Base-by-base conservation (phyloP, 345 rosid species). In the Atalantia buxifolia region DNA sequence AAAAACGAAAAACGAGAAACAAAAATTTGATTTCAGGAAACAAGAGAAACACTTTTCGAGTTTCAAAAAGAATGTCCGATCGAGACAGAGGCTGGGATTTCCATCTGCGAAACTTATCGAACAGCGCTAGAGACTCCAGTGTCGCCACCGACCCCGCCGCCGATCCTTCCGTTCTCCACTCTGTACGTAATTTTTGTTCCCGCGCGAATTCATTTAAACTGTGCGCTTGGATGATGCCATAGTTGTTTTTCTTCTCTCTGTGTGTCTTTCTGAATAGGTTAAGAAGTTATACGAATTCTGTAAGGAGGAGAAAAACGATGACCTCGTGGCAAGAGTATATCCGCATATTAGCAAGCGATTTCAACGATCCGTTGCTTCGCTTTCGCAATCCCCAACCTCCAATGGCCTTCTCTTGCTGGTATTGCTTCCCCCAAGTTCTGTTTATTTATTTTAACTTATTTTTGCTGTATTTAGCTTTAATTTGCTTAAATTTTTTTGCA, bases 371-470 rank as follows among this genome's bases (percentile, higher is more conserved):
- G 81, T 92, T 13, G 81, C 94, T 81, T 92, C 98, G 10, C 80
- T 93, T 57, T 81, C 97, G 77, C 98, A 90, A 66, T 89, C 98
- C 31, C 82, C 68, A 16, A 79, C 90, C 16, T 78, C 98, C 27
- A 83, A 86, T 78, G 95, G 95, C 75, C 92, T 90, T 74, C 98
- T 96, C 87, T 88, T 94, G 76, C 90, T 94, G 86, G 98, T 93
- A 71, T 67, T 50, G 42, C 42, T 61, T 40, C 59, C n/a, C n/a
- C 7, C 62, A 21, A 9, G 35, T 19, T 64, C 2, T 27, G 0
- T 40, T 14, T 75, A 6, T 79, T 25, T 24, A 3, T 40, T 45
- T 48, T 10, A 22, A 4, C 7, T 25, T 1, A 66, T 50, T 66
- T 61, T 68, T 38, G n/a, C n/a, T n/a, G 30, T 65, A 66, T 19